Conservation (phyloP, 2,329 filamentous ascomycete species). For the Colletotrichum zoysiae region DNA sequence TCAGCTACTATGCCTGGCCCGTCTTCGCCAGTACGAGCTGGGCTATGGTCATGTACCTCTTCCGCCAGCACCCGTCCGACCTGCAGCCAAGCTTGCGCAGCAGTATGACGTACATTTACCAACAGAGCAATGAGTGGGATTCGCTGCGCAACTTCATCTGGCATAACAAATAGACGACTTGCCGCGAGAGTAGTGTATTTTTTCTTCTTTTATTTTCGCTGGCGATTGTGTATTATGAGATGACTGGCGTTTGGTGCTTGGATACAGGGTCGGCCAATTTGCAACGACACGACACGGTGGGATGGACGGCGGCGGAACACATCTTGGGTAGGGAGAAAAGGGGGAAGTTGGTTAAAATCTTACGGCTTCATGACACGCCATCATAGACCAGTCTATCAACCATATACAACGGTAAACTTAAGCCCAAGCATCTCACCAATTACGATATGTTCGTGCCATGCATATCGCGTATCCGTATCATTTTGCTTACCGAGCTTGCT, state of each 20-base stretch:
- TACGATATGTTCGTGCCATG: background rate
- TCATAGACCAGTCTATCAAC: conserved; percentile 43
- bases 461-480: background rate
- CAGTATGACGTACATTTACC: conserved; percentile 98
- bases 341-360: conserved; percentile 2
- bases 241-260: conserved; percentile 23
- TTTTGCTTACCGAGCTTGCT: conserved; percentile 68
- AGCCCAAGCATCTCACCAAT: background rate
- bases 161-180: conserved; percentile 76
- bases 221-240: conserved; percentile 23
- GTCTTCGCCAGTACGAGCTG: conserved; percentile 92
- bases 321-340: background rate
- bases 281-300: background rate
- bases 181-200: background rate
- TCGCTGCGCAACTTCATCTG: conserved; percentile 85
- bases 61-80: conserved; percentile 90
- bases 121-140: conserved; percentile 91
- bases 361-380: conserved; percentile 31
- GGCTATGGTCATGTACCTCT: conserved; percentile 96
- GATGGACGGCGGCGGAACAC: conserved; percentile 6
- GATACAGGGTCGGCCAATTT: conserved; percentile 2
- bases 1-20: conserved; percentile 86
- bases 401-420: conserved; percentile 23
- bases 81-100: conserved; percentile 91
- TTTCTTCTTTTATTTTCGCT: background rate